Conservation (phyloP, 1,284 basidiomycete species). For the Ustilago lituana region DNA sequence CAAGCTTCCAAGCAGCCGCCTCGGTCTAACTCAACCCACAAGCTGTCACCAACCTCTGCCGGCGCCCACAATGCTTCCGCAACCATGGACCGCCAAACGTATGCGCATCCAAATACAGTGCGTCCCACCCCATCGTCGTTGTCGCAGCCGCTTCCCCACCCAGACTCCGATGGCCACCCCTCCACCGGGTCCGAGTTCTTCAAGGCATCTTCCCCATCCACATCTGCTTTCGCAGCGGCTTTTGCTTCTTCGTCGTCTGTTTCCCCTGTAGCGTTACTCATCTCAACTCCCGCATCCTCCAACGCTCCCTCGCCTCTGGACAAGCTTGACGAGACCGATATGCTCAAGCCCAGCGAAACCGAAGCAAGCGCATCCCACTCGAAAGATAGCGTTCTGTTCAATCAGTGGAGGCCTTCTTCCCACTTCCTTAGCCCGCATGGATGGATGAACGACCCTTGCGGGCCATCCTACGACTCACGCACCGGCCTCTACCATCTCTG, state of each 20-base stretch:
- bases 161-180: background rate
- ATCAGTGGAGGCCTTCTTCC: conserved; percentile 43
- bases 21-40: too few species aligned
- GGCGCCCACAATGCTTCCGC: background rate
- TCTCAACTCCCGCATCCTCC: conserved; percentile 25
- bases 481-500: conserved; percentile 50
- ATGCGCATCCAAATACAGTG: background rate
- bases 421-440: conserved; percentile 55
- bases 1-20: too few species aligned
- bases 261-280: conserved; percentile 5
- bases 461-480: conserved; percentile 45
- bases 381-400: conserved; percentile 14
- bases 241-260: conserved; percentile 3
- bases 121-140: conserved; percentile 9
- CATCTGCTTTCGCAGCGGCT: conserved; percentile 10
- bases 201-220: conserved; percentile 8
- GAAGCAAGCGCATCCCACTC: background rate
- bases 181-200: conserved; percentile 18
- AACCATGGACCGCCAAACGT: too few species aligned
- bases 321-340: conserved; percentile 19
- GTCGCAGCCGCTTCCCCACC: conserved; percentile 4
- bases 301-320: conserved; percentile 16
- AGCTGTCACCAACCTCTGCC: background rate
- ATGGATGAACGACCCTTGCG: conserved; percentile 60
- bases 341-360: conserved; percentile 9